These are phyloP conservation scores for Paramyrothecium sp. DNA, from an alignment of 2,329 filamentous ascomycete species.

Conservation along the genomic window DNA sequence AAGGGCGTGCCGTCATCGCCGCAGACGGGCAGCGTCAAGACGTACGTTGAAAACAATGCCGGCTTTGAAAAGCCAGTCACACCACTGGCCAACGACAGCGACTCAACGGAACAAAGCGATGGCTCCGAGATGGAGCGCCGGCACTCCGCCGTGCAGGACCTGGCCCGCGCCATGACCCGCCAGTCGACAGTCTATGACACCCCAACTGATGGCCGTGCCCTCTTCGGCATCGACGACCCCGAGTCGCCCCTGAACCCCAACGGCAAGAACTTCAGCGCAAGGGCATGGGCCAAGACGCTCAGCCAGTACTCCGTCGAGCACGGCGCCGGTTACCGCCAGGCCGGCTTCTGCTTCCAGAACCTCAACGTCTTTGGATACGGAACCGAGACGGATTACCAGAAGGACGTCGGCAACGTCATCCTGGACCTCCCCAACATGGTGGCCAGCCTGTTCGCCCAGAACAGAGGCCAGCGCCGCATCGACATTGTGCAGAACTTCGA, in stretches of 20 bases:
- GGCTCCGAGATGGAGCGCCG: slow-evolving; percentile 1
- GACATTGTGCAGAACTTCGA: slow-evolving; percentile 61
- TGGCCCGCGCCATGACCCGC: not conserved
- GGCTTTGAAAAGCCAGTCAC: not conserved
- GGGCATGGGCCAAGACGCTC: slow-evolving; percentile 31
- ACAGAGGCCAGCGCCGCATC: slow-evolving; percentile 14
- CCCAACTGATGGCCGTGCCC: not conserved
- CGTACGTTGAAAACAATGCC: not conserved
- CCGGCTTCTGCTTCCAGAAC: slow-evolving; percentile 40
- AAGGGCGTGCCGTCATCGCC: not conserved
- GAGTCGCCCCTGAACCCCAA: slow-evolving; percentile 47
- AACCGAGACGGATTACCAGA: slow-evolving; percentile 47
- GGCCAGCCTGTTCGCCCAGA: not conserved
- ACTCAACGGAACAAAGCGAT: not conserved
- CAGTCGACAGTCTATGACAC: not conserved
- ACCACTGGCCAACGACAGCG: not conserved
- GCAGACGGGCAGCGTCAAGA: not conserved
- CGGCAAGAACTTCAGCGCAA: slow-evolving; percentile 48
- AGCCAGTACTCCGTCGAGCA: slow-evolving; percentile 19
- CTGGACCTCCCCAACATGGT: slow-evolving; percentile 17
- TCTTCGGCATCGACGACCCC: slow-evolving; percentile 9
- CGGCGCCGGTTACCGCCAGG: slow-evolving; percentile 22
- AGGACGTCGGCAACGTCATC: slow-evolving; percentile 34
- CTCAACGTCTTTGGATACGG: slow-evolving; percentile 47
- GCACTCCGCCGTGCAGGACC: not conserved